These are phyloP conservation scores for Funneliformis mosseae DNA, from an alignment of 192 early-diverging fungal genomes.

Conservation along the genomic window DNA sequence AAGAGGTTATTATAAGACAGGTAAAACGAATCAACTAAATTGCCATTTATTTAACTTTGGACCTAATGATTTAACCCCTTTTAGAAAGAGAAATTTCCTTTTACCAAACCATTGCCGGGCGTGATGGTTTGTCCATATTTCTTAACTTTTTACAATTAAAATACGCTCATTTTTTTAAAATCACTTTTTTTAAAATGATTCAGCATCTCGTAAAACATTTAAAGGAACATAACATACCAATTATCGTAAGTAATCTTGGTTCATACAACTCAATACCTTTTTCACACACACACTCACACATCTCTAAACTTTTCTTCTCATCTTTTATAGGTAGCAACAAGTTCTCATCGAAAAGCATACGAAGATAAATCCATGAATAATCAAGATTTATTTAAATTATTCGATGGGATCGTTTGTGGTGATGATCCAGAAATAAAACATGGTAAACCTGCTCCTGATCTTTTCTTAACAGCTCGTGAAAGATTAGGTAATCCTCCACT, in stretches of 20 bases:
- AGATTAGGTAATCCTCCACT: slow-evolving; percentile 51
- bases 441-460: slow-evolving; percentile 91
- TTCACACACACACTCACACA: background rate
- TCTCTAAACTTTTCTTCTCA: background rate
- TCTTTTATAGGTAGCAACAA: slow-evolving; percentile 66
- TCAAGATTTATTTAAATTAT: slow-evolving; percentile 72
- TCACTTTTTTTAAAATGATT: background rate
- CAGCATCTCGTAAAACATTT: slow-evolving; percentile 29
- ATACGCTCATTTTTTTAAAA: background rate
- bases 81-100: background rate
- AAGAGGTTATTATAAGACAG: slow-evolving; percentile 57
- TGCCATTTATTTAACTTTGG: slow-evolving; percentile 20
- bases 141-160: background rate
- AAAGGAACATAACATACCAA: background rate
- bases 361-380: slow-evolving; percentile 73
- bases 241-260: slow-evolving; percentile 23
- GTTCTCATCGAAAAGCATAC: slow-evolving; percentile 74
- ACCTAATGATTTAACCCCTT: background rate
- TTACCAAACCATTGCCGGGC: slow-evolving; percentile 15
- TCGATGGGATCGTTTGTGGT: slow-evolving; percentile 85
- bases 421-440: slow-evolving; percentile 78
- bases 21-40: slow-evolving; percentile 18
- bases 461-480: slow-evolving; percentile 64
- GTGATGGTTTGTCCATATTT: background rate
- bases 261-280: background rate